Evolutionary conservation across 208 protist genomes (phyloP).

Genomic region (Leishmania aethiopica): DNA sequence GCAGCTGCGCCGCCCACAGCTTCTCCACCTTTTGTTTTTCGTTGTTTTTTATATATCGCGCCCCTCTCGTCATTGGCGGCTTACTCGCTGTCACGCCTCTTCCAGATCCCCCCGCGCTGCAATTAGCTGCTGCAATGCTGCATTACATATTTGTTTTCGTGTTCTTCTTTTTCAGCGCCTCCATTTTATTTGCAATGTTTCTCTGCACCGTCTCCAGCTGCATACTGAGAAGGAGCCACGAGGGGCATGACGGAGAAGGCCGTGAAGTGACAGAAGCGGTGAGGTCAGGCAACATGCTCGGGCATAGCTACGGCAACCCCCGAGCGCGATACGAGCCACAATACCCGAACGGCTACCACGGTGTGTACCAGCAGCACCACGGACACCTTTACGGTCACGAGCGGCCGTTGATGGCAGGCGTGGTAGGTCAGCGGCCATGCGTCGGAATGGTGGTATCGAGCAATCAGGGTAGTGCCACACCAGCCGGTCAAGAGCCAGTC

Average conservation of each 20-base stretch:
- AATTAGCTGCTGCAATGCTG: background rate
- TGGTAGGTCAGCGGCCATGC: background rate
- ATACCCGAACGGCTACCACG: background rate
- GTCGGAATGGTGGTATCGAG: background rate
- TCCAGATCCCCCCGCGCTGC: background rate
- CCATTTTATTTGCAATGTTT: background rate
- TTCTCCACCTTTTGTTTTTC: background rate
- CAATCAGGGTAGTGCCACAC: background rate
- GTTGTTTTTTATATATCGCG: background rate
- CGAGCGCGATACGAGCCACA: background rate
- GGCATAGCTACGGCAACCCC: background rate
- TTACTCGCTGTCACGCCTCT: background rate
- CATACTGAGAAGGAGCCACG: background rate
- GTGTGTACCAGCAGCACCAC: background rate
- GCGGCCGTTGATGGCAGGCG: background rate
- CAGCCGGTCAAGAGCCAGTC: background rate
- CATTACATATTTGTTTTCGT: background rate
- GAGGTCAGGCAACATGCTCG: background rate
- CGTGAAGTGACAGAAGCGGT: background rate
- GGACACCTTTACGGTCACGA: background rate
- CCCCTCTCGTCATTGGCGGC: background rate
- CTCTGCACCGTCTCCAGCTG: background rate
- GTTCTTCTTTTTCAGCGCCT: no score
- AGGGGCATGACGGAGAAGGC: background rate
- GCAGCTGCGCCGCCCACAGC: background rate